phyloP scores from a whole-genome alignment of 345 rosid genomes.

The Laguncularia racemosa region DNA sequence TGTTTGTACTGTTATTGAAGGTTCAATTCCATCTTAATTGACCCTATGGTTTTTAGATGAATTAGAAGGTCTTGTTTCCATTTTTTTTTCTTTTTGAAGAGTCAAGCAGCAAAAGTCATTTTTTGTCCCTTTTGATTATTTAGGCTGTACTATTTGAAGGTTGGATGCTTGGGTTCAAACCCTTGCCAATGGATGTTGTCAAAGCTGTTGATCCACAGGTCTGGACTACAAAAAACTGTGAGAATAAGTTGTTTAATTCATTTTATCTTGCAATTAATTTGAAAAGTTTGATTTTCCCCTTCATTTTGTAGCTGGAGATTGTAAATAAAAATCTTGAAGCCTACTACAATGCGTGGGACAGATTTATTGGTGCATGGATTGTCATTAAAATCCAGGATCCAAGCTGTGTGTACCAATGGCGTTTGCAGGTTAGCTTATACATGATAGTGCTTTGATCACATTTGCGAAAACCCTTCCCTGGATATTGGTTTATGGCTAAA shows the following conservation, averaged over 20 bases:
- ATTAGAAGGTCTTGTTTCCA: too few species aligned
- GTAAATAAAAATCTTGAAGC: conserved; percentile 84
- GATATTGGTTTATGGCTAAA: not conserved
- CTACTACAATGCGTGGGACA: conserved; percentile 87
- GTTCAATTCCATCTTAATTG: too few species aligned
- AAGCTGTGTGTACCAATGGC: conserved; percentile 84
- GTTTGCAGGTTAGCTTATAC: conserved; percentile 60
- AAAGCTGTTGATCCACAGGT: conserved; percentile 90
- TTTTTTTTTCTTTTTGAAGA: too few species aligned
- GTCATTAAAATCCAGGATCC: conserved; percentile 89
- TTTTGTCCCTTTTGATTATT: conserved; percentile 10
- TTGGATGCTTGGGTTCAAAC: conserved; percentile 98
- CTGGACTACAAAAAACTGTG: conserved; percentile 1
- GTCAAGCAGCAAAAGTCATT: not conserved
- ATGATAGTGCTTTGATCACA: not conserved
- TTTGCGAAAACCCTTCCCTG: not conserved
- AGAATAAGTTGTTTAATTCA: not conserved
- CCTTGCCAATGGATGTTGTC: conserved; percentile 51
- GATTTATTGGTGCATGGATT: conserved; percentile 72
- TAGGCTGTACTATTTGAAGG: conserved; percentile 90
- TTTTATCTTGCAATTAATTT: conserved; percentile 3
- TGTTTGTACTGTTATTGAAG: too few species aligned
- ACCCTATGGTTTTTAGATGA: too few species aligned
- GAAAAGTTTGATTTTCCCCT: not conserved
- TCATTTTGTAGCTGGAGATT: conserved; percentile 48